A percentile compares a stretch with the other conserved stretches of the same genome.
phyloP scores from a whole-genome alignment of 2,329 filamentous ascomycete genomes.

The Metarhizium guizhouense region DNA sequence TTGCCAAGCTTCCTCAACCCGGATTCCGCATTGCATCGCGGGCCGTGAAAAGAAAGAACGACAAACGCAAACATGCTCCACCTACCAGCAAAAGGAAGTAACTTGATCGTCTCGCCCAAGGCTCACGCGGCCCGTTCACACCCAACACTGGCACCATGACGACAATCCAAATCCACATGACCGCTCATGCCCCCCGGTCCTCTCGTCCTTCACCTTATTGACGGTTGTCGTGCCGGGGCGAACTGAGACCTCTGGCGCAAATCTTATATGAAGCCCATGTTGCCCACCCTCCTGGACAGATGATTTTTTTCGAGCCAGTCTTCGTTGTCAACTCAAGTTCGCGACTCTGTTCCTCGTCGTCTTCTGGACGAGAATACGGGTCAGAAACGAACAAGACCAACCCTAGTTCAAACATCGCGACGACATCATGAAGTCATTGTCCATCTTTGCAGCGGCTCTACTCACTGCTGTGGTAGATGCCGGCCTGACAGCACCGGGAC shows the following conservation, averaged over 20 bases:
- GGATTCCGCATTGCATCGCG: no score
- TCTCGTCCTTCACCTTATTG: neutral
- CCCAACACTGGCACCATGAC: neutral
- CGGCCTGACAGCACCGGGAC: neutral
- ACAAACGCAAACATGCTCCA: neutral
- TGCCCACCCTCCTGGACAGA: neutral
- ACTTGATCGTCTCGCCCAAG: neutral
- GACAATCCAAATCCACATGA: neutral
- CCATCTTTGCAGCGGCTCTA: conserved; percentile 21
- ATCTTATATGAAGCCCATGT: neutral
- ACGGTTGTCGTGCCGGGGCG: neutral
- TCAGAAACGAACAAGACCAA: neutral
- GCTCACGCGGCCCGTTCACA: neutral
- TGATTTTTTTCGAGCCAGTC: neutral
- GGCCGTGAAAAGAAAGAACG: neutral
- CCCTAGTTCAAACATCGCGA: neutral
- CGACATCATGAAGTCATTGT: conserved; percentile 24
- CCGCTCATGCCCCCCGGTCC: neutral
- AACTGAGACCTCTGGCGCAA: neutral
- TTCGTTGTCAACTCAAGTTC: neutral
- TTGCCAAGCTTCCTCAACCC: no score
- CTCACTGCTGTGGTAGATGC: conserved; percentile 21
- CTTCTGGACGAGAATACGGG: neutral
- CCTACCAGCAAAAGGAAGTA: neutral
- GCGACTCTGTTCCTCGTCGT: neutral